These are phyloP conservation scores for Fonsecaea erecta DNA, from an alignment of 2,329 filamentous ascomycete species.

Conservation along the genomic window DNA sequence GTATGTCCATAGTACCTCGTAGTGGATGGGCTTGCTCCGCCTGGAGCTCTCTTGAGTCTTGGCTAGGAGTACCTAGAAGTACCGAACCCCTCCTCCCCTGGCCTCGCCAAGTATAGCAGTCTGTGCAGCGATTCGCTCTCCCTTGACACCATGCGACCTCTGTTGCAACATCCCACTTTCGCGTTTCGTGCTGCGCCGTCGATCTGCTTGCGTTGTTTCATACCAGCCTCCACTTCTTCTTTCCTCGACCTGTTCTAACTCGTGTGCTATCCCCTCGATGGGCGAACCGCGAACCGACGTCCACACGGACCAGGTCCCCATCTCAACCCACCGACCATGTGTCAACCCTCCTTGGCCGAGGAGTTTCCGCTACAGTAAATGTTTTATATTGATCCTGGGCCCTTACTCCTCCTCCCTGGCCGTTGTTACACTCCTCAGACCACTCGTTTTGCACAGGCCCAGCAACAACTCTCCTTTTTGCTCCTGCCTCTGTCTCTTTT, in stretches of 20 bases:
- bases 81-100: neutral
- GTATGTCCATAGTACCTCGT: no score
- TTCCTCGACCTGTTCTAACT: constrained; percentile 1
- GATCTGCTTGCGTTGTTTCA: constrained; percentile 15
- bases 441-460: constrained; percentile 27
- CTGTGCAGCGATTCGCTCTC: constrained; percentile 19
- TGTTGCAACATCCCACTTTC: constrained; percentile 18
- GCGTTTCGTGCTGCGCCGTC: constrained; percentile 1
- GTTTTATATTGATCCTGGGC: constrained; percentile 28
- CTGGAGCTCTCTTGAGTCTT: neutral
- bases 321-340: constrained; percentile 13
- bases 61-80: no score
- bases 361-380: constrained; percentile 24
- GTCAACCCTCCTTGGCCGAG: constrained; percentile 18
- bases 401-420: constrained; percentile 3
- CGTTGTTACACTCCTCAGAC: constrained; percentile 23
- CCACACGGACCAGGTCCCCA: constrained; percentile 14
- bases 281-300: neutral
- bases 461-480: constrained; percentile 10
- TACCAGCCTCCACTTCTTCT: constrained; percentile 10
- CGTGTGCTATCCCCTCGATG: no score
- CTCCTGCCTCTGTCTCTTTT: constrained; percentile 1
- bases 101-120: neutral
- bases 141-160: constrained; percentile 11
- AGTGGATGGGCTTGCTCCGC: neutral